Percentiles rank a stretch among this genome's conserved stretches.
phyloP scores from a whole-genome alignment of 2,329 filamentous ascomycete species.

The Fonsecaea pugnacius region DNA sequence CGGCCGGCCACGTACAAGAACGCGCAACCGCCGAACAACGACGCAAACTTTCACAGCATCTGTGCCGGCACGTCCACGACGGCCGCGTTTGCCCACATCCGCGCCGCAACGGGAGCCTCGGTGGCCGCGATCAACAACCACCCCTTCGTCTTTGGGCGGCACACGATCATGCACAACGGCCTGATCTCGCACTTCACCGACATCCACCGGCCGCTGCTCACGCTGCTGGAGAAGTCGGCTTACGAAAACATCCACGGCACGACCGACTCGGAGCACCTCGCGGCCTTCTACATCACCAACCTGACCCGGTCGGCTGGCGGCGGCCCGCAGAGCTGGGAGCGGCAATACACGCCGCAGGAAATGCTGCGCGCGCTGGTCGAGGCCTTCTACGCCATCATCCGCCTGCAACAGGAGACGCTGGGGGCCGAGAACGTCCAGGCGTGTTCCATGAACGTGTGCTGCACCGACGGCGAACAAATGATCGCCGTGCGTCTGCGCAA shows the following conservation, averaged over 20 bases:
- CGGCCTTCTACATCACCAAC: constrained; percentile 47
- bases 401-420: constrained; percentile 50
- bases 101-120: constrained; percentile 54
- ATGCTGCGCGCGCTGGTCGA: constrained; percentile 53
- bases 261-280: constrained; percentile 60
- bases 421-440: constrained; percentile 47
- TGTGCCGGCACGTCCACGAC: constrained; percentile 57
- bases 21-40: constrained; percentile 57
- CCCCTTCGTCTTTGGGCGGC: constrained; percentile 60
- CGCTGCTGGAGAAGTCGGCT: constrained; percentile 52
- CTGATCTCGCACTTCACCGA: constrained; percentile 53
- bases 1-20: constrained; percentile 59
- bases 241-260: constrained; percentile 56
- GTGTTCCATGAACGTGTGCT: constrained; percentile 58
- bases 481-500: constrained; percentile 60
- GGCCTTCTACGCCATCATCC: constrained; percentile 50
- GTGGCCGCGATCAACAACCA: constrained; percentile 59
- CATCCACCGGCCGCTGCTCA: constrained; percentile 54
- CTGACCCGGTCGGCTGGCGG: constrained; percentile 33
- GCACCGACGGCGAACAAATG: constrained; percentile 56
- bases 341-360: constrained; percentile 46
- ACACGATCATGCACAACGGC: constrained; percentile 63
- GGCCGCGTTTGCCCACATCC: constrained; percentile 59
- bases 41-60: constrained; percentile 59
- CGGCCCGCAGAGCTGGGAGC: constrained; percentile 48